Conservation (phyloP, 179 eudicot genomes). For the Spinacia oleracea region DNA sequence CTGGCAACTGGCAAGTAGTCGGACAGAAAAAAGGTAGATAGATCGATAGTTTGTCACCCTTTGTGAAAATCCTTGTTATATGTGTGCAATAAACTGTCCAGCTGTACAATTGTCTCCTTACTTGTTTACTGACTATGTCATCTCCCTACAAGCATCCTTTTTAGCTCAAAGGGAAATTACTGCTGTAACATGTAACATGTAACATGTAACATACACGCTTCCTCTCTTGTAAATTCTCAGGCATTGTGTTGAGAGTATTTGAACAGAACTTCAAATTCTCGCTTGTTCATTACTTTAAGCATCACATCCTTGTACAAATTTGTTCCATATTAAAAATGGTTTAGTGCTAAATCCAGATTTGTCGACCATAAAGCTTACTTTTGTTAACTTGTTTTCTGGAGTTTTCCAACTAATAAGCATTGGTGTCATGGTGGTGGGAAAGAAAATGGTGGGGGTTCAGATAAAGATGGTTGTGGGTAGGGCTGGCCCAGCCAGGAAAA, state of each 20-base stretch:
- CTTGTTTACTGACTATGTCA: conserved; percentile 19
- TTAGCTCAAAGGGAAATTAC: conserved; percentile 22
- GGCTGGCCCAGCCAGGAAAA: too few species aligned
- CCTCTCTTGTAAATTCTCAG: conserved; percentile 29
- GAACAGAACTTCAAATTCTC: neutral
- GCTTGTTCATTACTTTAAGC: neutral
- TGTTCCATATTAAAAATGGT: neutral
- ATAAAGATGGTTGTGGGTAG: too few species aligned
- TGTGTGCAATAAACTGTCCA: conserved; percentile 12
- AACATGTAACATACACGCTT: conserved; percentile 18
- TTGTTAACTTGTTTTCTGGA: neutral
- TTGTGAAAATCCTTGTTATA: conserved; percentile 7
- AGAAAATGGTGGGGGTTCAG: conserved; percentile 4
- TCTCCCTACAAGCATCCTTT: conserved; percentile 21
- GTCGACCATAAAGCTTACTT: neutral
- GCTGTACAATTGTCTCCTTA: conserved; percentile 20
- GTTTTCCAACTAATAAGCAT: conserved; percentile 1
- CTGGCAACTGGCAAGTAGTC: conserved; percentile 46
- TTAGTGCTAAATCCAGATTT: conserved; percentile 10
- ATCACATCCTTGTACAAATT: conserved; percentile 17
- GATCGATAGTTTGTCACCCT: conserved; percentile 1
- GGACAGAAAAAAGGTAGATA: conserved; percentile 39
- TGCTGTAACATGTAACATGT: conserved; percentile 21
- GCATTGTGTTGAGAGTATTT: conserved; percentile 3
- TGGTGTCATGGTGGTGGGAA: conserved; percentile 6